A percentile compares a stretch with the other conserved stretches of the same genome.
These are phyloP conservation scores for Trichoderma arundinaceum DNA, from an alignment of 2,329 filamentous ascomycete species.

Conservation along the genomic window DNA sequence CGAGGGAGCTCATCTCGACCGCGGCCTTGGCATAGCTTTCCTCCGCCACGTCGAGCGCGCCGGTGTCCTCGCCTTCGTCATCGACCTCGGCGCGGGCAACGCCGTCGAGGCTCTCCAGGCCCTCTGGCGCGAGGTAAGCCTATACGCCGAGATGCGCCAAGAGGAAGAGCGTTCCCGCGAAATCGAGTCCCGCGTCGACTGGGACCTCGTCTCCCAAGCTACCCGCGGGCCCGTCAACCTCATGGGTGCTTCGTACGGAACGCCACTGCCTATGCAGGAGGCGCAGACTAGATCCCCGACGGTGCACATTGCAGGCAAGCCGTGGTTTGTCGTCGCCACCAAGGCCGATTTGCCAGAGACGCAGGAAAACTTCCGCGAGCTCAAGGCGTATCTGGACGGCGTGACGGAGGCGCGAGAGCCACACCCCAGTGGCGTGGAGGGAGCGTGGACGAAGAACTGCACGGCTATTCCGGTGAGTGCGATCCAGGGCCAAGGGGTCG, in stretches of 20 bases:
- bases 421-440: constrained; percentile 73
- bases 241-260: constrained; percentile 36
- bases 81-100: constrained; percentile 82
- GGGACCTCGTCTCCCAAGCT: constrained; percentile 60
- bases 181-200: constrained; percentile 60
- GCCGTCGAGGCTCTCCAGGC: constrained; percentile 78
- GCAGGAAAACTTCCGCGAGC: constrained; percentile 72
- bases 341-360: constrained; percentile 86
- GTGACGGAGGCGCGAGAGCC: constrained; percentile 66
- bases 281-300: constrained; percentile 40
- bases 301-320: constrained; percentile 88
- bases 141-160: constrained; percentile 81
- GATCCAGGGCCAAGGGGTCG: constrained; percentile 83
- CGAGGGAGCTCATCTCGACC: constrained; percentile 89
- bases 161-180: constrained; percentile 72
- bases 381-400: constrained; percentile 72
- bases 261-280: constrained; percentile 18
- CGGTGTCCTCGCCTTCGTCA: constrained; percentile 88
- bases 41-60: constrained; percentile 93
- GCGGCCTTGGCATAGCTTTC: constrained; percentile 88
- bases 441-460: constrained; percentile 65
- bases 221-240: constrained; percentile 38
- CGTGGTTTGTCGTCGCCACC: constrained; percentile 95
- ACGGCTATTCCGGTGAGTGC: constrained; percentile 85
- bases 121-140: constrained; percentile 87